phyloP scores from a whole-genome alignment of 192 early-diverging fungal species.

The Coemansia sp. region DNA sequence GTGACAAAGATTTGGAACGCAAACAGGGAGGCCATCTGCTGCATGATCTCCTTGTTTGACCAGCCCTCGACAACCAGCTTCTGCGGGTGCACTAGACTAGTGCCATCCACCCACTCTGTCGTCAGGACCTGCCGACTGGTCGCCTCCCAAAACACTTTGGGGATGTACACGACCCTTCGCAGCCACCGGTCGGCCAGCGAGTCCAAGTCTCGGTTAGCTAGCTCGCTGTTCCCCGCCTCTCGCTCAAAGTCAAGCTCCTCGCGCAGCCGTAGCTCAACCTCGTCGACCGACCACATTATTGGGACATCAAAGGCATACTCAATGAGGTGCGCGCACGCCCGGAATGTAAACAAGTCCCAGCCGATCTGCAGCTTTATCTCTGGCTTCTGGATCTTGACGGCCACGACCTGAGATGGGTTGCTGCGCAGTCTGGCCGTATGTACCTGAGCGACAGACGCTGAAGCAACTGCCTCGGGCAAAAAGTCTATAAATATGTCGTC shows the following conservation, averaged over 20 bases:
- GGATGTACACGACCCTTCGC: constrained; percentile 67
- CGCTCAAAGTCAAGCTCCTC: constrained; percentile 90
- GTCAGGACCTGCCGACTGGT: constrained; percentile 77
- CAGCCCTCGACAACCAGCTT: constrained; percentile 32
- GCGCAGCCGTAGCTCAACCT: constrained; percentile 72
- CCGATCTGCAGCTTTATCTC: constrained; percentile 83
- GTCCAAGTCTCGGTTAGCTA: constrained; percentile 54
- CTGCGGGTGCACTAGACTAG: constrained; percentile 64
- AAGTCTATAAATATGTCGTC: constrained; percentile 76
- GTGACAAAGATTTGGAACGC: constrained; percentile 84
- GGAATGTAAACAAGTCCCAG: constrained; percentile 77
- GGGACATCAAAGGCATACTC: constrained; percentile 85
- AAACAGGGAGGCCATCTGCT: constrained; percentile 77
- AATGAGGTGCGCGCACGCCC: constrained; percentile 63
- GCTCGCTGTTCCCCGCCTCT: constrained; percentile 81
- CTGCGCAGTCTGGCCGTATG: constrained; percentile 67
- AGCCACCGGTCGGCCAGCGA: constrained; percentile 59
- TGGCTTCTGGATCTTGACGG: constrained; percentile 95
- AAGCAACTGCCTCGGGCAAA: constrained; percentile 69
- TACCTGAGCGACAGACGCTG: constrained; percentile 95
- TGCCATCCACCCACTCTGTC: constrained; percentile 89
- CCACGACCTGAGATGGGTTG: constrained; percentile 64
- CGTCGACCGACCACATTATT: constrained; percentile 75
- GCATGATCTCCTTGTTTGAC: constrained; percentile 62
- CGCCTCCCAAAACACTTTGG: constrained; percentile 72